Base-by-base conservation (phyloP, 805 yeast genomes). In the Sugiyamaella qingdaonensis region DNA sequence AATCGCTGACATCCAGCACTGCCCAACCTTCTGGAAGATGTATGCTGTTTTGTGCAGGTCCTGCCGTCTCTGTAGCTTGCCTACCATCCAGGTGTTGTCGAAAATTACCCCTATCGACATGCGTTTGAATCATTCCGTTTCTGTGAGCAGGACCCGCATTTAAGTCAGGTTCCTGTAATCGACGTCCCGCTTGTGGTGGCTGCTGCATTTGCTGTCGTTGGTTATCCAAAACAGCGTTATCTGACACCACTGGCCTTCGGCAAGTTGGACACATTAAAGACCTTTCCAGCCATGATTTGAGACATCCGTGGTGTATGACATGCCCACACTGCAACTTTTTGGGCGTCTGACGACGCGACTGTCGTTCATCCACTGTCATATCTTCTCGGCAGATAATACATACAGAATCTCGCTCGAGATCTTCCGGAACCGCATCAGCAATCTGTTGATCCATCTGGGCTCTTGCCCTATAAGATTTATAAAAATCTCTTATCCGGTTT, bases 201-300 rank as follows among this genome's bases (percentile, higher is more conserved):
- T 43, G 52, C 9, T 45, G 35, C 18, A 13, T n/a, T 13, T 48
- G 51, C 29, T 45, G 52, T 45, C 11, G 35, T 16, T 24, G 29
- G 29, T 3, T 7, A 4, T 7, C 29, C 3, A 24, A 3, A 24
- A 24, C 29, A 24, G 29, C 29, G 29, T 49, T 24, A 10, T 37
- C 54, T 2, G 36, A 47, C 18, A 59, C 14, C 10, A 59, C 61
- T 1, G 59, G 53, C 31, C 84, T 75, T 56, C 96, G 76, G 67
- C 99, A 94, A 51, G 91, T 81, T 1, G 99, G 99, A 72, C 99
- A 94, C n/a, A 81, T 80, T 60, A 85, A 92, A 0, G 96, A 88
- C 58, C 96, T 78, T 64, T 88, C 95, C 60, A 94, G 75, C 99
- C 99, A 94, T 59, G 86, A 85, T 63, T 88, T 86, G 57, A 94